Percentiles rank a stretch among this genome's conserved stretches.
Evolutionary conservation across 495 filamentous ascomycete species (phyloP).

Genomic region (Penicillium roqueforti): DNA sequence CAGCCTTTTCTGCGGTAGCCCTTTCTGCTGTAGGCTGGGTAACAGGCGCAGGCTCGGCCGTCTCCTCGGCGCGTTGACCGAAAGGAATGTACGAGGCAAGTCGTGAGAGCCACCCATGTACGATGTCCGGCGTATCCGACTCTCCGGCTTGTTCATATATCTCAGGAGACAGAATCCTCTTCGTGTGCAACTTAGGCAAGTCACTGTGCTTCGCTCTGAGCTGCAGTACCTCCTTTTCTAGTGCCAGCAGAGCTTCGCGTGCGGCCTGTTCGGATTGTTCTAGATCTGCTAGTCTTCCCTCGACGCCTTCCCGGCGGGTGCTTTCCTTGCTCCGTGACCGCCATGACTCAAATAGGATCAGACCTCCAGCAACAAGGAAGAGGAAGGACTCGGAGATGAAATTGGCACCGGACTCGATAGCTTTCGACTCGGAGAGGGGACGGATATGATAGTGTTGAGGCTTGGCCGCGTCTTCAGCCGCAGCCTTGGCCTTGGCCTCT

Average conservation of each 20-base stretch:
- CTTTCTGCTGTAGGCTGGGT: not conserved
- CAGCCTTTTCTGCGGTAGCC: not conserved
- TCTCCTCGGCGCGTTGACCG: constrained; percentile 5
- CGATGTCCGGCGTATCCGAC: constrained; percentile 20
- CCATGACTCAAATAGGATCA: constrained; percentile 81
- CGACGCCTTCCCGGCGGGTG: constrained; percentile 69
- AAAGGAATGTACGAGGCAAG: constrained; percentile 35
- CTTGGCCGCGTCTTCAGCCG: constrained; percentile 44
- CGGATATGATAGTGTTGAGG: constrained; percentile 54
- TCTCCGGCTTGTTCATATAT: constrained; percentile 44
- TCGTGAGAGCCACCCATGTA: constrained; percentile 31
- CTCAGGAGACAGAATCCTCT: constrained; percentile 43
- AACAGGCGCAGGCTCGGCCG: not conserved
- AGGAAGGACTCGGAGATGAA: constrained; percentile 92
- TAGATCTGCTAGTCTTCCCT: constrained; percentile 61
- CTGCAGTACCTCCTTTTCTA: constrained; percentile 65
- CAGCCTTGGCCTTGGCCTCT: constrained; percentile 46
- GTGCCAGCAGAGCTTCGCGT: constrained; percentile 52
- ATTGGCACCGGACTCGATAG: constrained; percentile 92
- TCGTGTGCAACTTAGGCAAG: constrained; percentile 16
- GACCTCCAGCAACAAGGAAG: constrained; percentile 68
- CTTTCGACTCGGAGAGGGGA: constrained; percentile 84
- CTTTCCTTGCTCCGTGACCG: constrained; percentile 72
- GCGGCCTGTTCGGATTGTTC: constrained; percentile 59
- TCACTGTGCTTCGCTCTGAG: constrained; percentile 46